Conservation (phyloP, 2,329 filamentous ascomycete species). For the Pyrenochaeta sp. region DNA sequence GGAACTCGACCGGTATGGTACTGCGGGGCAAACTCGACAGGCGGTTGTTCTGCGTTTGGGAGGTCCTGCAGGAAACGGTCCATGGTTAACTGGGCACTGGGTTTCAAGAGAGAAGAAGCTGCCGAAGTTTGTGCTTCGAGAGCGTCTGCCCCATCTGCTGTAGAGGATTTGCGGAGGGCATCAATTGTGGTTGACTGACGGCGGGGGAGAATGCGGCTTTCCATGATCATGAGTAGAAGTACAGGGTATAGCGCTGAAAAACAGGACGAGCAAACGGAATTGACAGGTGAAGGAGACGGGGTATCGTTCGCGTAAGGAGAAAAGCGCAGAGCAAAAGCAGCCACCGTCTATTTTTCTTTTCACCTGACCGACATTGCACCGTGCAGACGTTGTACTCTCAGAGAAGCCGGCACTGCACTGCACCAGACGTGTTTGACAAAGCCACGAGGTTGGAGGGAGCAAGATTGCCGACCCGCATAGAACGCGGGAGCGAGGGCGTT, state of each 20-base stretch:
- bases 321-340: constrained; percentile 11
- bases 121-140: constrained; percentile 18
- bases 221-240: constrained; percentile 39
- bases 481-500: too few relatives aligned
- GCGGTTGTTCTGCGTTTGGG: constrained; percentile 49
- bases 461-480: constrained; percentile 16
- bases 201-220: constrained; percentile 29
- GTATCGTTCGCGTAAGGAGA: constrained; percentile 14
- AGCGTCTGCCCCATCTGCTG: constrained; percentile 14
- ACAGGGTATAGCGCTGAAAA: constrained; percentile 42
- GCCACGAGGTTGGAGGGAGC: constrained; percentile 23
- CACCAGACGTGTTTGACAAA: constrained; percentile 36
- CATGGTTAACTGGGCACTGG: constrained; percentile 52
- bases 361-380: constrained; percentile 38
- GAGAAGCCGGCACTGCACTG: constrained; percentile 26
- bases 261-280: constrained; percentile 15
- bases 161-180: constrained; percentile 21
- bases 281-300: constrained; percentile 10
- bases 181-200: constrained; percentile 28
- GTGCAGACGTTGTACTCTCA: constrained; percentile 33
- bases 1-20: constrained; percentile 54
- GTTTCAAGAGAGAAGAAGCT: constrained; percentile 43
- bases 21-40: constrained; percentile 46
- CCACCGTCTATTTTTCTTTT: constrained; percentile 19
- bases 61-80: constrained; percentile 54